Base-by-base conservation (phyloP, 306 rosid species). In the Clitoria ternatea region DNA sequence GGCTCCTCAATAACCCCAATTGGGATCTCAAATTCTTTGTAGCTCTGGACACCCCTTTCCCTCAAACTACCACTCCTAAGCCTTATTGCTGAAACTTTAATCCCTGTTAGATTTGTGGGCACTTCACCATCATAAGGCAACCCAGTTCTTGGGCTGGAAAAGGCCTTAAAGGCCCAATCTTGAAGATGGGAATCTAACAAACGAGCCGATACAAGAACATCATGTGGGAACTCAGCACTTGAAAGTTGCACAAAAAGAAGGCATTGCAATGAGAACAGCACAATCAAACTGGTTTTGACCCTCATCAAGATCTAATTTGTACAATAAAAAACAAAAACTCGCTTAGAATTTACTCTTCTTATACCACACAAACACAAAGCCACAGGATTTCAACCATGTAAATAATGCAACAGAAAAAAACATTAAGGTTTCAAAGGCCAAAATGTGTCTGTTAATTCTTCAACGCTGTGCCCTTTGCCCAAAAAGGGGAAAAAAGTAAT, bases 21-120 rank as follows among this genome's bases (percentile, higher is more conserved):
- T 35, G 92, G 89, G 76, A 87, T 87, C 77, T 78, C 81, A 42
- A 87, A 87, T 73, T 80, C 92, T 40, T 79, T 73, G 75, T 68
- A 87, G 4, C 48, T 67, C 0, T 33, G 37, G 15, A 87, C 57
- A 0, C 89, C 86, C 78, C 80, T 77, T 14, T 12, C 32, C 20
- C 62, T 67, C 73, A 87, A 54, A 70, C 85, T 87, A 3, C 73
- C 80, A 71, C 87, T 84, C 23, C 67, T 70, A 7, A 82, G 79
- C 84, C 85, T 87, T 66, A 84, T 7, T 23, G 83, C 81, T 15
- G 87, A 69, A 35, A 55, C 70, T 18, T 17, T 26, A 33, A 87
- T 26, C 15, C 92, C 92, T 29, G 72, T 45, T 32, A 87, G 75
- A 12, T 71, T 77, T 2, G 24, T 61, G 59, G 89, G 86, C 0